Evolutionary conservation across 352 stramenopile genomes (phyloP), one percentile per base, ranked within the genome.

Genomic region (Blastocystis sp.): DNA sequence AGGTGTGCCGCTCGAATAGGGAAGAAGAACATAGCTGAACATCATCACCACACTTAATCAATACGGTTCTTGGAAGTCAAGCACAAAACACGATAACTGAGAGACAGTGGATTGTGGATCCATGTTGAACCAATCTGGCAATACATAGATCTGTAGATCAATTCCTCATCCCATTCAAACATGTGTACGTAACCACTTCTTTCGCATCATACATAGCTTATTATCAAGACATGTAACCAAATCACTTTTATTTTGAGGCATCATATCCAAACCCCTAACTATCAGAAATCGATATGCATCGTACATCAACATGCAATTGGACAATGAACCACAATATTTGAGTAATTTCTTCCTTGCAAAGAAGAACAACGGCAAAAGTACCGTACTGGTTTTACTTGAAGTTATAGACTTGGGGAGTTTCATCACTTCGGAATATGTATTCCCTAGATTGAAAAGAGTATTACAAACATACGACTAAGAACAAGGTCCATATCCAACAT

Each of bases 41-140:
- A n/a, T 61, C 54, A 61, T 32, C 3, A 5, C 54, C 54, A 16
- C 3, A 61, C 6, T 32, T 6, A n/a, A 61, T 32, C 54, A 3
- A 16, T 32, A 61, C 63, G 71, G 71, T 56, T 83, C 71, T 32
- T 83, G 71, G 39, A 83, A 66, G 27, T 83, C 71, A 37, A 42
- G 21, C 6, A 59, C 19, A 32, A 65, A 63, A n/a, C 71, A 83
- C 12, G 29, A 11, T 42, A 83, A 29, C 3, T 43, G 24, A 32
- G 71, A 83, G 3, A 83, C 71, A 42, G 51, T 24, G 12, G 35
- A 42, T 24, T 24, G 27, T 4, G 63, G 24, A 16, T 52, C 35
- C 3, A 52, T 21, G 0, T 6, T 16, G 29, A 83, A 83, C 71
- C 71, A 83, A 37, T 63, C 12, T 16, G 49, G 49, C 12, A 63